phyloP scores from a whole-genome alignment of 2,329 filamentous ascomycete genomes.

The Clarireedia homoeocarpa region DNA sequence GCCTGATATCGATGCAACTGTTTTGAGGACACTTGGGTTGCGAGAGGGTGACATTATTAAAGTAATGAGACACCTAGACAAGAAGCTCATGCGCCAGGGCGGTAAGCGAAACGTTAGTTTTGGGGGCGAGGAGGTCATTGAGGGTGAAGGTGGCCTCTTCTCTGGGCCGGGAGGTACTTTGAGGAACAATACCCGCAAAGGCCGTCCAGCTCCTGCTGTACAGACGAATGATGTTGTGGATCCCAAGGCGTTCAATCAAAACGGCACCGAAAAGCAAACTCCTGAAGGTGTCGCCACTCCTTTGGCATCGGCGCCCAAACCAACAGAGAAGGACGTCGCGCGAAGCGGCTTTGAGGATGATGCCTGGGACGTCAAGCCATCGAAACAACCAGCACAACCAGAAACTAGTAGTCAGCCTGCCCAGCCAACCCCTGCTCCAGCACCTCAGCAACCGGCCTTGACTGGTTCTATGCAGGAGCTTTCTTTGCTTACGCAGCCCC shows the following conservation, averaged over 20 bases:
- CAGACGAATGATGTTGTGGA: slow-evolving; percentile 82
- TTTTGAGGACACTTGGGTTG: slow-evolving; percentile 81
- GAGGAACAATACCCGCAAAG: slow-evolving; percentile 90
- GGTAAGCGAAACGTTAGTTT: slow-evolving; percentile 46
- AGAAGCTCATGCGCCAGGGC: slow-evolving; percentile 63
- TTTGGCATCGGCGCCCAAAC: slow-evolving; percentile 32
- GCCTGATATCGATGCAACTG: slow-evolving; percentile 76
- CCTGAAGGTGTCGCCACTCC: slow-evolving; percentile 41
- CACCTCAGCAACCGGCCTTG: slow-evolving; percentile 41
- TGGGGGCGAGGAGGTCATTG: slow-evolving; percentile 48
- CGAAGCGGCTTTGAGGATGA: slow-evolving; percentile 81
- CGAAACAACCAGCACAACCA: slow-evolving; percentile 43
- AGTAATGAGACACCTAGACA: slow-evolving; percentile 83
- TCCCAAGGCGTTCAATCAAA: slow-evolving; percentile 69
- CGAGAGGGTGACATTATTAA: slow-evolving; percentile 96
- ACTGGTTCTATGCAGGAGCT: slow-evolving; percentile 65
- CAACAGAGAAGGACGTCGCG: slow-evolving; percentile 40
- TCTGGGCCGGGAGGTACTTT: slow-evolving; percentile 86
- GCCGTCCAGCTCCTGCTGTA: slow-evolving; percentile 77
- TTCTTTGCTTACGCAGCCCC: slow-evolving; percentile 51
- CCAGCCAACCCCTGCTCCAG: slow-evolving; percentile 31
- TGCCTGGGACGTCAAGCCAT: slow-evolving; percentile 91
- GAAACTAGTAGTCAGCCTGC: slow-evolving; percentile 30
- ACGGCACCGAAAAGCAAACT: slow-evolving; percentile 32
- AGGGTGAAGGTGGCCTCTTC: slow-evolving; percentile 64